Evolutionary conservation across 163 green algal species (phyloP), one percentile per base, ranked within the genome.

Genomic region (Scenedesmus sp.): DNA sequence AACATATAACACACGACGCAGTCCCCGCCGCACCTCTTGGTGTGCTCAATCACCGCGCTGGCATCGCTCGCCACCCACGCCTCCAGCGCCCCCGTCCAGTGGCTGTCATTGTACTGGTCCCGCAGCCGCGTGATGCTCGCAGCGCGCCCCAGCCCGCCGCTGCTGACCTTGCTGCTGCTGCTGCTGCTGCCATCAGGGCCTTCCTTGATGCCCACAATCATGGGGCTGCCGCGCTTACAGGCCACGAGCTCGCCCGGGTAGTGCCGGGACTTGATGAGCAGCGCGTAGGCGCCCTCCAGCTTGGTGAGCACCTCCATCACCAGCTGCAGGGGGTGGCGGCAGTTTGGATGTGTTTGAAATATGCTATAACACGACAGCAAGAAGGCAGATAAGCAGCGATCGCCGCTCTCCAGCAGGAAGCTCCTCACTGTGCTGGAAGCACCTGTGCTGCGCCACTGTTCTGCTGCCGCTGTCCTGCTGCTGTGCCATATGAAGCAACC

Each of bases 1-100:
- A 79, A 5, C 70, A 52, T 73, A 20, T 13, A 73, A 3, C 16
- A 5, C 3, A 13, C 4, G 10, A 73, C 9, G 4, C 62, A 5
- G 10, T 13, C 9, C 62, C 62, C 23, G 70, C 23, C 70, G 70
- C 88, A 99, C 97, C 95, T 95, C 89, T 99, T 99, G 84, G 98
- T 99, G 95, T 99, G 98, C 96, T 99, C 98, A 79, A 99, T 97
- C 23, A 99, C 96, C 1, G 98, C 98, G 76, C 90, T 96, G 67
- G 98, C 97, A 90, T 99, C 98, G 23, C 93, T 97, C 20, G 98
- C 97, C 15, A 99, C 91, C 94, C 98, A 99, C 89, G 96, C 98
- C 96, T 99, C 97, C 2, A 98, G 93, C 9, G 91, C 77, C 15
- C 91, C 86, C 46, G 56, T 64, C 57, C 92, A 93, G 93, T 93